Percentiles rank a stretch among this genome's conserved stretches.
These are phyloP conservation scores for Ogataea degrootiae DNA, from an alignment of 805 yeast species.

Conservation along the genomic window DNA sequence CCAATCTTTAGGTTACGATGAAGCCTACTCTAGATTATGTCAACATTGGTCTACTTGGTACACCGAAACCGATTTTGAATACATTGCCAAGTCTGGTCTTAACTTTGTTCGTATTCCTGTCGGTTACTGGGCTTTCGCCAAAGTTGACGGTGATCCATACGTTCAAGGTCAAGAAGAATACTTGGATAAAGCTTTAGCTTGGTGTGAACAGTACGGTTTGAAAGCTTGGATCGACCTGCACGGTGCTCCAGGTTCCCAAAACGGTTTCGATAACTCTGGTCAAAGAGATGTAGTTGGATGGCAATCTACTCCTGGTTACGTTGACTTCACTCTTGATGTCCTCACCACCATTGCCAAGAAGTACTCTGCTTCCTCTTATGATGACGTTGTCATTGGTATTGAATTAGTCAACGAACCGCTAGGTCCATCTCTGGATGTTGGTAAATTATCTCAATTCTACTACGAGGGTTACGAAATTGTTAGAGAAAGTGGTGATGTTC, in stretches of 20 bases:
- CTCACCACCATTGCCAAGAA: constrained; percentile 50
- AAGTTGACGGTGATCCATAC: constrained; percentile 69
- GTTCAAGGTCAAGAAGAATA: constrained; percentile 75
- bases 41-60: constrained; percentile 79
- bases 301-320: constrained; percentile 42
- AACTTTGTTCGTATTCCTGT: constrained; percentile 88
- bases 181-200: constrained; percentile 69
- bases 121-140: constrained; percentile 88
- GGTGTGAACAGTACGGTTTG: constrained; percentile 61
- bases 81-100: constrained; percentile 59
- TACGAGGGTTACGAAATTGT: constrained; percentile 58
- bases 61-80: constrained; percentile 64
- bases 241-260: constrained; percentile 96
- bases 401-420: constrained; percentile 89
- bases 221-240: constrained; percentile 90
- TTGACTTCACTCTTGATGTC: constrained; percentile 50
- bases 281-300: constrained; percentile 57
- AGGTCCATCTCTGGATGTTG: constrained; percentile 62
- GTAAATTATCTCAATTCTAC: constrained; percentile 55
- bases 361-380: constrained; percentile 57
- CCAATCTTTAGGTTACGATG: constrained; percentile 53
- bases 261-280: constrained; percentile 95
- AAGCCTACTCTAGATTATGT: constrained; percentile 46
- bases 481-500: constrained; percentile 43
- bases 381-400: constrained; percentile 75